Evolutionary conservation across 192 early-diverging fungal species (phyloP).

Genomic region (Coemansia sp.): DNA sequence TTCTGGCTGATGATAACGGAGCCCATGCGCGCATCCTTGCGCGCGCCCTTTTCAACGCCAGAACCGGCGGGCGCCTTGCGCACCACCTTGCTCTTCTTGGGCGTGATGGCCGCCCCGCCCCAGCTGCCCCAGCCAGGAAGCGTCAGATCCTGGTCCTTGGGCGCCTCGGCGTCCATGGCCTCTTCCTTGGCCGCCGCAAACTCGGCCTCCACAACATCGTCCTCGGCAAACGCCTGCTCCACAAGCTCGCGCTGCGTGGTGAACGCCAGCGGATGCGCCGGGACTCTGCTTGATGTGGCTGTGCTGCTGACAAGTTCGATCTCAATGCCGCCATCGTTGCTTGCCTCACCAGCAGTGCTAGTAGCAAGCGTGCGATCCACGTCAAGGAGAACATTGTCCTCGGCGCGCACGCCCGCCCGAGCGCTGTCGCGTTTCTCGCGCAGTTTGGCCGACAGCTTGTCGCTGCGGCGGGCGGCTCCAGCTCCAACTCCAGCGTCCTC

Average conservation of each 20-base stretch:
- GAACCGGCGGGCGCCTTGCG: conserved; percentile 43
- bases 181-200: conserved; percentile 86
- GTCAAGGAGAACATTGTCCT: conserved; percentile 71
- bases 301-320: conserved; percentile 24
- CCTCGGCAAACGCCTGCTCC: conserved; percentile 92
- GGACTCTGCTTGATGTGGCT: conserved; percentile 43
- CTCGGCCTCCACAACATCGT: conserved; percentile 82
- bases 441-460: conserved; percentile 67
- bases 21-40: conserved; percentile 40
- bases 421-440: conserved; percentile 59
- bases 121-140: conserved; percentile 96
- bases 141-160: conserved; percentile 78
- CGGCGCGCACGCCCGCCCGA: conserved; percentile 3
- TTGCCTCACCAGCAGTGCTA: conserved; percentile 20
- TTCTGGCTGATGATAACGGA: conserved; percentile 93
- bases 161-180: conserved; percentile 69
- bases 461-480: conserved; percentile 5
- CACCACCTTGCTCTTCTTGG: conserved; percentile 65
- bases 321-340: conserved; percentile 14
- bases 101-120: conserved; percentile 67
- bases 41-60: conserved; percentile 19
- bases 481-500: conserved; percentile 23
- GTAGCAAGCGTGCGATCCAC: conserved; percentile 59
- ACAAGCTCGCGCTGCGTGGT: conserved; percentile 78
- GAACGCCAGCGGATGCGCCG: conserved; percentile 58